Conservation (phyloP, 208 protist species). For the Acanthamoeba castellanii region DNA sequence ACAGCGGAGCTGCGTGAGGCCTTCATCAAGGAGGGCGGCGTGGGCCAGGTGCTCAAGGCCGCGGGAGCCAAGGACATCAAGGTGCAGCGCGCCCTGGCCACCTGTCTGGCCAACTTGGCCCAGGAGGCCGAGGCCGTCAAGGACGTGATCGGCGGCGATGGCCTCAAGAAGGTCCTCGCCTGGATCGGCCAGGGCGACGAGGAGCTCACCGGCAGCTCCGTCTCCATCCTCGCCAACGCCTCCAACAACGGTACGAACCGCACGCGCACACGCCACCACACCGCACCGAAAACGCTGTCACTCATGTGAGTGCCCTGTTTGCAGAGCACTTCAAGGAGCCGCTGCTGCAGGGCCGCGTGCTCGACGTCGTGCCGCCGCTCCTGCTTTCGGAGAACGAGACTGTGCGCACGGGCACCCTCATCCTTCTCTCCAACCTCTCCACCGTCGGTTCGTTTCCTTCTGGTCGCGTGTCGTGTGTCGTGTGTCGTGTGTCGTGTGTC, state of each 20-base stretch:
- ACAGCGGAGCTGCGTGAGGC: constrained; percentile 50
- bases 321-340: constrained; percentile 63
- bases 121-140: constrained; percentile 64
- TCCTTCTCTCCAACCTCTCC: constrained; percentile 58
- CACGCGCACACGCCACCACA: background rate
- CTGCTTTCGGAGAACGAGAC: constrained; percentile 44
- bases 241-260: constrained; percentile 59
- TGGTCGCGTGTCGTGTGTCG: background rate
- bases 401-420: constrained; percentile 45
- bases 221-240: constrained; percentile 72
- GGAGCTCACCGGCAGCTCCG: constrained; percentile 55
- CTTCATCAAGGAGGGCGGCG: constrained; percentile 64
- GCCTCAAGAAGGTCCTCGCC: constrained; percentile 55
- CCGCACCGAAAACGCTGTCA: background rate
- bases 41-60: constrained; percentile 16
- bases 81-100: constrained; percentile 55
- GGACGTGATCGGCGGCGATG: constrained; percentile 41
- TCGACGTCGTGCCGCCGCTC: constrained; percentile 53
- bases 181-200: constrained; percentile 57
- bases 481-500: too few species aligned
- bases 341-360: constrained; percentile 18
- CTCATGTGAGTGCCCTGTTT: background rate
- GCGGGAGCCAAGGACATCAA: constrained; percentile 23
- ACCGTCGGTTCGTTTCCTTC: constrained; percentile 19
- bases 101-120: constrained; percentile 67